Conservation (phyloP, 192 early-diverging fungal species). For the Backusella australiensis region DNA sequence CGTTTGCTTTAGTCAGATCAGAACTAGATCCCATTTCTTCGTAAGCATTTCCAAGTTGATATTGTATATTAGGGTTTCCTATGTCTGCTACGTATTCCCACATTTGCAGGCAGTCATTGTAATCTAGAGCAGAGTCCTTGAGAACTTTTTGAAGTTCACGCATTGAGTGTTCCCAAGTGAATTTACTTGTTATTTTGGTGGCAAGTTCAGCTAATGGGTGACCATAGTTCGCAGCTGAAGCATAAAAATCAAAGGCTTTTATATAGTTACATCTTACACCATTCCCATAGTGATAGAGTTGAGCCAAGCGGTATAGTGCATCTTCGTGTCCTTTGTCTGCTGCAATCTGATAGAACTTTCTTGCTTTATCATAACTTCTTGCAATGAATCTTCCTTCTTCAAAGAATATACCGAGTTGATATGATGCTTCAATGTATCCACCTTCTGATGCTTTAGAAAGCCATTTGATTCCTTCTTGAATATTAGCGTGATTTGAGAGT, state of each 20-base stretch:
- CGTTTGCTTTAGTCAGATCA: too few species aligned
- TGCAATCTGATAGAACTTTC: too few species aligned
- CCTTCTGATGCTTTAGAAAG: not conserved
- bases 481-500: too few species aligned
- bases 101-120: not conserved
- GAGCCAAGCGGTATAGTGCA: not conserved
- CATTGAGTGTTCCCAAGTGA: not conserved
- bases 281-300: not conserved
- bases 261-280: too few species aligned
- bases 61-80: not conserved
- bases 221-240: not conserved
- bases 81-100: not conserved
- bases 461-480: not conserved
- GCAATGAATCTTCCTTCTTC: too few species aligned
- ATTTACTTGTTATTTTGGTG: not conserved
- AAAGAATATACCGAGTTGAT: not conserved
- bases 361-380: too few species aligned
- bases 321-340: too few species aligned
- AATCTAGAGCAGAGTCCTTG: not conserved
- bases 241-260: fast-evolving
- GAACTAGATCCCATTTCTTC: not conserved
- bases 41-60: not conserved
- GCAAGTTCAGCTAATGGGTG: not conserved
- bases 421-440: not conserved
- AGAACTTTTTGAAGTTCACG: not conserved